Evolutionary conservation across 305 asterid species (phyloP).

Genomic region (Stenogyne calaminthoides): DNA sequence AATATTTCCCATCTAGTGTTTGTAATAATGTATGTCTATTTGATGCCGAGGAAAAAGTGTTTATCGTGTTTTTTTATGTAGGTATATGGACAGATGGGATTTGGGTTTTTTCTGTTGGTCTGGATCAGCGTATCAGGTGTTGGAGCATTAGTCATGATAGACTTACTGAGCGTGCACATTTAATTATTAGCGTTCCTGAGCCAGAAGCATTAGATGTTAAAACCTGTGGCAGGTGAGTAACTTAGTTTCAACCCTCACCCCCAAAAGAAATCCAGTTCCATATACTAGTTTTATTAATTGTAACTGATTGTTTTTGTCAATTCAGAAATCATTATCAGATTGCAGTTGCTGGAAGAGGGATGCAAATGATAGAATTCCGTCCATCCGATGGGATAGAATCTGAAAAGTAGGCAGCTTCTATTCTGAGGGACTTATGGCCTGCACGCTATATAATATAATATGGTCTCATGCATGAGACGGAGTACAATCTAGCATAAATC

Average conservation of each 20-base stretch:
- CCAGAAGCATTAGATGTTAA: constrained; percentile 90
- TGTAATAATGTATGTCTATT: neutral
- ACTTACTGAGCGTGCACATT: constrained; percentile 57
- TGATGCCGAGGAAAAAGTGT: neutral
- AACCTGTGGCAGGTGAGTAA: constrained; percentile 56
- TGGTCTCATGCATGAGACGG: too few relatives aligned
- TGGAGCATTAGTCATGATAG: constrained; percentile 60
- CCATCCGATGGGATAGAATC: constrained; percentile 29
- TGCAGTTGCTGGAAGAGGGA: constrained; percentile 96
- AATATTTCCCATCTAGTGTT: neutral
- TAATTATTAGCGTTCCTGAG: constrained; percentile 86
- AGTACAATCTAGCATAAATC: too few relatives aligned
- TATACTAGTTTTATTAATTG: neutral
- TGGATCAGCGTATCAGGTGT: constrained; percentile 91
- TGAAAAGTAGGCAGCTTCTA: constrained; percentile 19
- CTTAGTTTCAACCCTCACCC: neutral
- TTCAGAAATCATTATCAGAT: constrained; percentile 80
- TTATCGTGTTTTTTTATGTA: neutral
- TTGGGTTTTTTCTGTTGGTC: constrained; percentile 87
- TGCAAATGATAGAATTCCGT: constrained; percentile 80
- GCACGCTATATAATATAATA: neutral
- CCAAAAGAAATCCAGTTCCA: neutral
- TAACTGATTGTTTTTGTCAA: neutral
- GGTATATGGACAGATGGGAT: constrained; percentile 93
- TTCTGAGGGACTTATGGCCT: neutral